Evolutionary conservation across 768 basidiomycete species (phyloP).

Genomic region (Leccinum subgranulosum): DNA sequence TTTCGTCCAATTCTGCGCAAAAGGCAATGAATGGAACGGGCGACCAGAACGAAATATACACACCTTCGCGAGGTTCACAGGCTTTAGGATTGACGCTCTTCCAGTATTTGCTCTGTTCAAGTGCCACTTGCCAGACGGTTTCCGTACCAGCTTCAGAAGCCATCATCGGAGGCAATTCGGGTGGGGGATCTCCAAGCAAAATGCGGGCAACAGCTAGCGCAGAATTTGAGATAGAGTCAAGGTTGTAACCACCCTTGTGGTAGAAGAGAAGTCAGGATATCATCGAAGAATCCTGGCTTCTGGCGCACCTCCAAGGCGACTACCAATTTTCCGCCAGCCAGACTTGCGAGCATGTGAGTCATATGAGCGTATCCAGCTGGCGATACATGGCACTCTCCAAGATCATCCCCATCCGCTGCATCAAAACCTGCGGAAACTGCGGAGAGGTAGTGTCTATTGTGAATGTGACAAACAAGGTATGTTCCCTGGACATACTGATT

Average conservation of each 20-base stretch:
- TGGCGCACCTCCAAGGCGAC: conserved; percentile 84
- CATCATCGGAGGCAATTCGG: conserved; percentile 64
- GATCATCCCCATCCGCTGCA: conserved; percentile 87
- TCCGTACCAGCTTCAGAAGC: conserved; percentile 83
- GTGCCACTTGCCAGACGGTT: conserved; percentile 85
- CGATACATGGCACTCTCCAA: conserved; percentile 88
- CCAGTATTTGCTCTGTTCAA: conserved; percentile 90
- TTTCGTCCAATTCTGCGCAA: conserved; percentile 53
- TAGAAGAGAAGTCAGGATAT: conserved; percentile 4
- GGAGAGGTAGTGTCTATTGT: neutral
- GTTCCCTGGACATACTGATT: conserved; percentile 62
- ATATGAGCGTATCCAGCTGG: conserved; percentile 96
- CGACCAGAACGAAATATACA: neutral
- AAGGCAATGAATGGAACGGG: neutral
- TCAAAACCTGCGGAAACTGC: conserved; percentile 98
- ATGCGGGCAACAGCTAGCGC: conserved; percentile 82
- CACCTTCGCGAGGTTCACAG: conserved; percentile 81
- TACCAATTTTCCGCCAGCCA: conserved; percentile 86
- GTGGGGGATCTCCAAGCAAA: conserved; percentile 88
- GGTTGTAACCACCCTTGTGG: conserved; percentile 88
- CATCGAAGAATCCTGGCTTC: conserved; percentile 4
- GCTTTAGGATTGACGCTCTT: conserved; percentile 78
- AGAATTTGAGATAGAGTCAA: conserved; percentile 83
- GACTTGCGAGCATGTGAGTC: conserved; percentile 92
- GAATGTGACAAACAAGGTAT: neutral